phyloP scores from a whole-genome alignment of 2,329 filamentous ascomycete genomes.

The Botrytis galanthina region DNA sequence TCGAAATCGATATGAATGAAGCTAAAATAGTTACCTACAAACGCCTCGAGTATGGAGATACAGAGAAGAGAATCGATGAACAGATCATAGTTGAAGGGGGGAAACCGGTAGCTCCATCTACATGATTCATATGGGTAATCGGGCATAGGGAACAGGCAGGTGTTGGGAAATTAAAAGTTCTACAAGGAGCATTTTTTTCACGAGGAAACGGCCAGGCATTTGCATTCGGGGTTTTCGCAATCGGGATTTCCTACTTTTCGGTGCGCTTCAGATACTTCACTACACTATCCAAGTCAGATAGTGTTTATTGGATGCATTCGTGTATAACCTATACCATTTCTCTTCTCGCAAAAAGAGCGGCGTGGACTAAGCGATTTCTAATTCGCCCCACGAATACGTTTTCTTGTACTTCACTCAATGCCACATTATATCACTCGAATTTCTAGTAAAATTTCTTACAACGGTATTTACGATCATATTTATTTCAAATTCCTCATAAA shows the following conservation, averaged over 20 bases:
- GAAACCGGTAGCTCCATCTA: conserved; percentile 26
- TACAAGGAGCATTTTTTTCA: neutral
- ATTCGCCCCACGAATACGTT: neutral
- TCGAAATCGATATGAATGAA: conserved; percentile 89
- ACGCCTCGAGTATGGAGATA: conserved; percentile 68
- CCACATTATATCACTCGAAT: neutral
- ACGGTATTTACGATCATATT: neutral
- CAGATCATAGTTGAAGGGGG: conserved; percentile 66
- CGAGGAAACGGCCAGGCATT: neutral
- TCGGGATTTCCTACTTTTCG: neutral
- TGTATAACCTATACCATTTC: neutral
- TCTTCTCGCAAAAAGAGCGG: neutral
- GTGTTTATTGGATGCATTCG: neutral
- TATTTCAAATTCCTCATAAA: no score
- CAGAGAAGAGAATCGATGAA: conserved; percentile 55
- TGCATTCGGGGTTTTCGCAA: neutral
- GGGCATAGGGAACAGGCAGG: neutral
- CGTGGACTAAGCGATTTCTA: neutral
- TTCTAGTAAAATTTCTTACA: neutral
- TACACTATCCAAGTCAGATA: neutral
- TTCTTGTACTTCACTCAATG: neutral
- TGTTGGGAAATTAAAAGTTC: neutral
- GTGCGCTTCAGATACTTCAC: neutral
- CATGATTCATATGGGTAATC: neutral
- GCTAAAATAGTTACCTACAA: conserved; percentile 91